A percentile compares a stretch with the other conserved stretches of the same genome.
Conservation (phyloP, 176 grass and related monocot species). For the Bothriochloa decipiens region DNA sequence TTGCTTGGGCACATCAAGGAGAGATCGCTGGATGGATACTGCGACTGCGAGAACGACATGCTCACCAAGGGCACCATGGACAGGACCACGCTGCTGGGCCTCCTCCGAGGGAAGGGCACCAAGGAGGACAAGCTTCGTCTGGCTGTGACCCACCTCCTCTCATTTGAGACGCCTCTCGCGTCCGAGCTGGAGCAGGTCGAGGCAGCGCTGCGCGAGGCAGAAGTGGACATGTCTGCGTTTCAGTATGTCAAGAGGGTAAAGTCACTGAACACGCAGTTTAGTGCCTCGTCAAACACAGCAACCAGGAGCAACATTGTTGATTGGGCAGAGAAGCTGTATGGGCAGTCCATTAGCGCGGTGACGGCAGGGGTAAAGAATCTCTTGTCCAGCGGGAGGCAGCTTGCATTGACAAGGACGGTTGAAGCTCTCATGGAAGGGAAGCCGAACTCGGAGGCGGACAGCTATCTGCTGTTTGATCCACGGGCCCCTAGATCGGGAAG, state of each 20-base stretch:
- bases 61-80: slow-evolving; percentile 71
- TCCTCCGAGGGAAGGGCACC: slow-evolving; percentile 81
- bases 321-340: slow-evolving; percentile 95
- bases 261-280: slow-evolving; percentile 72
- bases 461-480: slow-evolving; percentile 83
- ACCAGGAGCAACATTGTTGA: slow-evolving; percentile 86
- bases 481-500: slow-evolving; percentile 68
- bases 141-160: slow-evolving; percentile 78
- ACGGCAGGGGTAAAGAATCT: slow-evolving; percentile 87
- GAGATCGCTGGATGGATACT: slow-evolving; percentile 83
- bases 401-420: slow-evolving; percentile 83
- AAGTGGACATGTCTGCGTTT: slow-evolving; percentile 82
- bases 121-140: slow-evolving; percentile 90
- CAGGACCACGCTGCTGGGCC: slow-evolving; percentile 50
- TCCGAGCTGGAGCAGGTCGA: slow-evolving; percentile 82
- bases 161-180: slow-evolving; percentile 58
- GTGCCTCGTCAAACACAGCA: slow-evolving; percentile 60
- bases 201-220: slow-evolving; percentile 66
- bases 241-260: slow-evolving; percentile 89
- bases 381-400: slow-evolving; percentile 74
- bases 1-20: slow-evolving; percentile 86
- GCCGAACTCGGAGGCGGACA: slow-evolving; percentile 81
- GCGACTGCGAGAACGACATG: slow-evolving; percentile 77
- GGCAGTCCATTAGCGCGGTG: slow-evolving; percentile 82
- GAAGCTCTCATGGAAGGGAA: slow-evolving; percentile 92